Conservation (phyloP, 23 red algal species). For the Gracilaria domingensis region DNA sequence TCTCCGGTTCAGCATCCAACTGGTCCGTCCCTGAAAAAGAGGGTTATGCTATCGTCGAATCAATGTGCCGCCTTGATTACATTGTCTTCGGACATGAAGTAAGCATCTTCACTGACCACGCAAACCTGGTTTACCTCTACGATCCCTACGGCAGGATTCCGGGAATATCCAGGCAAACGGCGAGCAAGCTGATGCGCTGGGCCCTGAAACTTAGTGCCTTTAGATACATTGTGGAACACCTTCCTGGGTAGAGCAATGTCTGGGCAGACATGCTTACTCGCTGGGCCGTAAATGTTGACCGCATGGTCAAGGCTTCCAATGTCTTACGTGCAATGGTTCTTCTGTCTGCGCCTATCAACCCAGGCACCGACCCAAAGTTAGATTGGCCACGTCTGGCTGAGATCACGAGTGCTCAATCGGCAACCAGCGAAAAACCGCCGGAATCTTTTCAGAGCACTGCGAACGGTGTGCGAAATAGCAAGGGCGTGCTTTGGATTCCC, state of each 20-base stretch:
- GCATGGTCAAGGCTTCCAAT: too few species aligned
- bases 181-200: constrained; percentile 46
- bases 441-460: background rate
- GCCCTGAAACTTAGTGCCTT: constrained; percentile 1
- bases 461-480: background rate
- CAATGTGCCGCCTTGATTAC: constrained; percentile 28
- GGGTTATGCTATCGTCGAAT: constrained; percentile 22
- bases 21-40: constrained; percentile 26
- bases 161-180: constrained; percentile 13
- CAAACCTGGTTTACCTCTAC: constrained; percentile 28
- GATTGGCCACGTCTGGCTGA: background rate
- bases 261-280: constrained; percentile 25
- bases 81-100: constrained; percentile 13
- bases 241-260: constrained; percentile 21
- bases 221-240: constrained; percentile 20
- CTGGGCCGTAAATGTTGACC: too few species aligned
- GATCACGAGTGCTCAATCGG: background rate
- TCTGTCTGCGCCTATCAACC: background rate
- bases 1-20: constrained; percentile 1
- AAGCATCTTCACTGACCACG: constrained; percentile 40
- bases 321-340: too few species aligned
- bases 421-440: background rate
- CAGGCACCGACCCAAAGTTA: background rate
- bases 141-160: constrained; percentile 7
- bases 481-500: background rate